Percentiles rank a stretch among this genome's conserved stretches.
Conservation (phyloP, 495 filamentous ascomycete species). For the Viridothelium virens region DNA sequence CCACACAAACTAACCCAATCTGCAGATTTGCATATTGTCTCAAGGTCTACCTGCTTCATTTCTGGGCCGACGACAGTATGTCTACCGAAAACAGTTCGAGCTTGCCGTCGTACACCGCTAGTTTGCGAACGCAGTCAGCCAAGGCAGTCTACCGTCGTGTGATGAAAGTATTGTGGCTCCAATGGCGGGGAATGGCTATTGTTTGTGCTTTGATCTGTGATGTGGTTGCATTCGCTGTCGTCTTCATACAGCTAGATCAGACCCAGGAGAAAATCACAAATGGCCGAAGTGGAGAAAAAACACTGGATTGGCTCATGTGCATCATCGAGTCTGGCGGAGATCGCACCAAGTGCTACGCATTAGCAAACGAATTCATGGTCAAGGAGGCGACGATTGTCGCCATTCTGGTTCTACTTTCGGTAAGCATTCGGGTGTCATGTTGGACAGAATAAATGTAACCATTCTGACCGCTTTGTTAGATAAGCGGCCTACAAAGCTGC, state of each 20-base stretch:
- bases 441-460: neutral
- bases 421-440: slow-evolving; percentile 38
- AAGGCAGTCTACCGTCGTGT: slow-evolving; percentile 82
- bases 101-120: slow-evolving; percentile 70
- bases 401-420: slow-evolving; percentile 69
- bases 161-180: slow-evolving; percentile 75
- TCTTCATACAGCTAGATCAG: slow-evolving; percentile 80
- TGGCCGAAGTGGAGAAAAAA: slow-evolving; percentile 46
- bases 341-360: slow-evolving; percentile 50
- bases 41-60: slow-evolving; percentile 79
- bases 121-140: slow-evolving; percentile 74
- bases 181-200: slow-evolving; percentile 86
- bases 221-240: slow-evolving; percentile 82
- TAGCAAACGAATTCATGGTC: slow-evolving; percentile 53
- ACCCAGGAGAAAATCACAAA: slow-evolving; percentile 49
- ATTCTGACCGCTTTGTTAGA: slow-evolving; percentile 33
- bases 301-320: slow-evolving; percentile 60
- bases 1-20: neutral
- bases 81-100: slow-evolving; percentile 57
- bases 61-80: slow-evolving; percentile 57
- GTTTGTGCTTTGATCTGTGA: slow-evolving; percentile 81
- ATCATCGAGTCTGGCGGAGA: slow-evolving; percentile 54
- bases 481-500: slow-evolving; percentile 78
- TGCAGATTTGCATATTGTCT: slow-evolving; percentile 87
- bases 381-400: slow-evolving; percentile 71